Evolutionary conservation across 2,329 filamentous ascomycete species (phyloP), one percentile per base, ranked within the genome.

Genomic region (Fusarium sp.): DNA sequence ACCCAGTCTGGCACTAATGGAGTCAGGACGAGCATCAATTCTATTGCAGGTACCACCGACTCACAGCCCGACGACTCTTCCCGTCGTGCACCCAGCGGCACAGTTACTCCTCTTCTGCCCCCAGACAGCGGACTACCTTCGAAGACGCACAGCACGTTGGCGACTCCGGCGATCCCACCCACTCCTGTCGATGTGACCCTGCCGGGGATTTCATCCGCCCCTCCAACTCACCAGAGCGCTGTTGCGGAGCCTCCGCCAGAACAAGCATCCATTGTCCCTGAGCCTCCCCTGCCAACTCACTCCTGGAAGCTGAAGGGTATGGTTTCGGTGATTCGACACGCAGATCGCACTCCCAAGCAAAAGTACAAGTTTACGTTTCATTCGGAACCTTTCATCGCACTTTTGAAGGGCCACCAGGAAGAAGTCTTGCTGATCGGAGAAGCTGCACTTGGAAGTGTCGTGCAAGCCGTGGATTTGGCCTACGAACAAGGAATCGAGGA

Each of bases 311-410:
- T 99, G 59, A 99, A 99, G 83, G 96, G 96, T 18, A 95, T 99
- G 84, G 96, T 99, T 1, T 96, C 95, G 4, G 96, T 99, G 21
- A 95, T 99, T 74, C 91, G 96, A 33, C 96, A 99, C 82, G 97
- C 97, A 6, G 96, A 99, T 83, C 92, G 96, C 64, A 99, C 96
- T 3, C 96, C 96, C 5, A 99, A 99, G 84, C 96, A 99, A 79
- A 99, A 99, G 81, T 98, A 98, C 87, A 99, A 99, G 81, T 99
- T 98, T 79, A 99, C 96, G 0, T 98, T 99, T 78, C 96, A 99
- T 80, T 97, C 95, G 0, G 94, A 95, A 71, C 96, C 96, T 1
- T 99, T 99, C 79, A 95, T 99, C 72, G 94, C 97, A 73, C 87
- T 99, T 8, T 89, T 99, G 46, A 97, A 96, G 80, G 96, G 96